Evolutionary conservation across 1,284 basidiomycete species (phyloP), one percentile per base, ranked within the genome.

Genomic region (Pulchroboletus neoregius): DNA sequence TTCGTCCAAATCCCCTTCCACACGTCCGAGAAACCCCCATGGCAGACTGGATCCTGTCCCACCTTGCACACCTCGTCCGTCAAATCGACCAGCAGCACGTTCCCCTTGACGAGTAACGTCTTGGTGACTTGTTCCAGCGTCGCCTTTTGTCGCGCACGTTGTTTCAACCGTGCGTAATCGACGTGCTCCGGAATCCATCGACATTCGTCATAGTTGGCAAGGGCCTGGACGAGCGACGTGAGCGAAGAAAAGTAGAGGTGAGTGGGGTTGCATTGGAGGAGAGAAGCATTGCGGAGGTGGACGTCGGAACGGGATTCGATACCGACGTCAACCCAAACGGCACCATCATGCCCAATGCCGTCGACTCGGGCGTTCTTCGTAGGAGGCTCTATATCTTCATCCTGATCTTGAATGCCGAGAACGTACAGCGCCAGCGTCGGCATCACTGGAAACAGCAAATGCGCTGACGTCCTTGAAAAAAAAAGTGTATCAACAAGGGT

Each of bases 1-100:
- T 78, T 73, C 43, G 66, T 69, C 79, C 77, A 80, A 8, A 61
- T 53, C 0, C 74, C 79, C 57, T 75, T 77, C 78, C 78, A 81
- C 4, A 81, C 75, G 55, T 81, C 79, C 28, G 78, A 73, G 51
- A 80, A 80, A 8, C 74, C 71, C 0, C 79, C 79, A 59, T 72
- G 69, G 11, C 65, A 73, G 18, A 78, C 69, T 0, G 79, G 61
- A 40, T 63, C 45, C n/a, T 58, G 51, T 2, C 70, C 70, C 8
- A 66, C 51, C 38, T 57, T 57, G 41, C 61, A 62, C 7, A 80
- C 71, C 47, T 79, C 75, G 43, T 80, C 79, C 22, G 77, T 79
- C 46, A 81, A 56, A 53, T 81, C 78, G 30, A 71, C 67, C 45
- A 80, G 54, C 28, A 74, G 56, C 39, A 80, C 58, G 39, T 69